phyloP scores from a whole-genome alignment of 345 rosid species.

The Brassica nigra region DNA sequence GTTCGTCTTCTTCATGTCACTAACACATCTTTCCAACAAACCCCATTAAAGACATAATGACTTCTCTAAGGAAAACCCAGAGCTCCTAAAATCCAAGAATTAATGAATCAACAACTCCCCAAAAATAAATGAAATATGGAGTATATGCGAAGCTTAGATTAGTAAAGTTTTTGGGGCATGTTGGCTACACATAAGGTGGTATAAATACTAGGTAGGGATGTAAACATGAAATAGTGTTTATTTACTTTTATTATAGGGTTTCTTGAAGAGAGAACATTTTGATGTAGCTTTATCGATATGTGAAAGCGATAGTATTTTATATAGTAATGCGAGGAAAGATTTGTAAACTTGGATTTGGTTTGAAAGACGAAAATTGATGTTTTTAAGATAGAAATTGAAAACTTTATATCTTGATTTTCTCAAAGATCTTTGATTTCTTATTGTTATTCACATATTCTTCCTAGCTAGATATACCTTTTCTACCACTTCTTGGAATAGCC shows the following conservation, averaged over 20 bases:
- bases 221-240: slow-evolving; percentile 47
- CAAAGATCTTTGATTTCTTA: background rate
- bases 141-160: slow-evolving; percentile 21
- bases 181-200: slow-evolving; percentile 51
- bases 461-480: background rate
- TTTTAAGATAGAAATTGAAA: slow-evolving; percentile 26
- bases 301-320: background rate
- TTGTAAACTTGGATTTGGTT: slow-evolving; percentile 38
- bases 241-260: background rate
- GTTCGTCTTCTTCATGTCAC: slow-evolving; percentile 53
- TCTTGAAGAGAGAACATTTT: slow-evolving; percentile 44
- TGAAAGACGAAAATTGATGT: slow-evolving; percentile 28
- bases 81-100: slow-evolving; percentile 20
- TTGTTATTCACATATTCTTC: background rate
- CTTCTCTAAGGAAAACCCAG: slow-evolving; percentile 44
- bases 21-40: slow-evolving; percentile 47
- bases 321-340: slow-evolving; percentile 4
- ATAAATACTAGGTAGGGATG: slow-evolving; percentile 71
- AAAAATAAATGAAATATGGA: background rate
- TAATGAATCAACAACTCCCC: slow-evolving; percentile 28
- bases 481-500: background rate
- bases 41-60: slow-evolving; percentile 39
- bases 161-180: slow-evolving; percentile 54
- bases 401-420: slow-evolving; percentile 26
- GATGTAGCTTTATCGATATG: slow-evolving; percentile 40